phyloP scores from a whole-genome alignment of 2,329 filamentous ascomycete species.

The Alternaria brassicae region DNA sequence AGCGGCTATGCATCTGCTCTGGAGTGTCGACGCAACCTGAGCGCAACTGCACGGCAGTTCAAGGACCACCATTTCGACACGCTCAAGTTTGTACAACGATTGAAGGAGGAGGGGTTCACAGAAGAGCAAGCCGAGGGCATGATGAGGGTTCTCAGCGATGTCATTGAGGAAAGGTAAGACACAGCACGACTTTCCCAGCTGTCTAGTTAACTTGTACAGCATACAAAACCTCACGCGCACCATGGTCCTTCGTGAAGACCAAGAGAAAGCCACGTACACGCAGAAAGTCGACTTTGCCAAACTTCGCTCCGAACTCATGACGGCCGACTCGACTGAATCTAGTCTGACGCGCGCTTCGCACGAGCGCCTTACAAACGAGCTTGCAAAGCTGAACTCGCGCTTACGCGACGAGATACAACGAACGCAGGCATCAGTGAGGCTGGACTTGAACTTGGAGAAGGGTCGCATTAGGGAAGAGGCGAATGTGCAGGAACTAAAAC shows the following conservation, averaged over 20 bases:
- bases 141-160: constrained; percentile 96
- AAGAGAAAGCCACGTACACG: constrained; percentile 76
- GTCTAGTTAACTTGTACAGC: constrained; percentile 54
- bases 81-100: constrained; percentile 90
- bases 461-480: constrained; percentile 95
- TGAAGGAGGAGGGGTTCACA: constrained; percentile 91
- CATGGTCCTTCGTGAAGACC: constrained; percentile 96
- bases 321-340: constrained; percentile 88
- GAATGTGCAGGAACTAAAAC: constrained; percentile 94
- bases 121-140: constrained; percentile 96
- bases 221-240: constrained; percentile 97
- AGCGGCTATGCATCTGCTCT: constrained; percentile 11
- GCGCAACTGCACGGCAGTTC: constrained; percentile 66
- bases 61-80: constrained; percentile 98
- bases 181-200: background rate
- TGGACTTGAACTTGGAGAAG: constrained; percentile 96
- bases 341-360: constrained; percentile 88
- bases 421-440: constrained; percentile 88
- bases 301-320: constrained; percentile 90
- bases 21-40: constrained; percentile 60
- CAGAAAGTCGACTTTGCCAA: constrained; percentile 99
- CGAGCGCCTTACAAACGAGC: constrained; percentile 91
- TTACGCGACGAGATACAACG: constrained; percentile 92
- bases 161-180: constrained; percentile 86
- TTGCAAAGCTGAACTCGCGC: constrained; percentile 89